Percentiles rank a stretch among this genome's conserved stretches.
phyloP scores from a whole-genome alignment of 768 basidiomycete genomes.

The Panaeolus papilionaceus region DNA sequence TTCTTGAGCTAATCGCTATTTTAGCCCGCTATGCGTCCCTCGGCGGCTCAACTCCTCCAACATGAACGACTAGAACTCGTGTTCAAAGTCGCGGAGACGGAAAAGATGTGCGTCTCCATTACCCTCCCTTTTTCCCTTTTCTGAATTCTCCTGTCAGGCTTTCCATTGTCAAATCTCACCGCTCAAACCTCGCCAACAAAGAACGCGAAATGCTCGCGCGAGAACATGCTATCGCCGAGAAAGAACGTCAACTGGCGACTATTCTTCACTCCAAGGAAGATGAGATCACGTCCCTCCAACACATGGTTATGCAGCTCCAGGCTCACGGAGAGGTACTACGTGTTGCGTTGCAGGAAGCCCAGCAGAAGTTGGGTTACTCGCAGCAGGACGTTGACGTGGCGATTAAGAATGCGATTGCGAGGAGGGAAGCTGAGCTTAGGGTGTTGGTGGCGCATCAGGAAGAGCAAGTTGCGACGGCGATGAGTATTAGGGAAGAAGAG shows the following conservation, averaged over 20 bases:
- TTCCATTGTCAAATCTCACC: conserved; percentile 67
- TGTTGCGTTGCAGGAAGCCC: conserved; percentile 19
- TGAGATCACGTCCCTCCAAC: conserved; percentile 59
- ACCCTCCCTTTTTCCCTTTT: conserved; percentile 2
- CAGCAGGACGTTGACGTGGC: conserved; percentile 49
- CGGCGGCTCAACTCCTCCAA: conserved; percentile 79
- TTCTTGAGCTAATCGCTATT: background rate
- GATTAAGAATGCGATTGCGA: conserved; percentile 62
- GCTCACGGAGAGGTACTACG: conserved; percentile 17
- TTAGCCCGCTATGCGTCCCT: conserved; percentile 88
- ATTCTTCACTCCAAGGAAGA: conserved; percentile 62
- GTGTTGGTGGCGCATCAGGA: conserved; percentile 69
- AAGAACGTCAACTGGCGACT: conserved; percentile 56
- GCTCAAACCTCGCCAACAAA: conserved; percentile 55
- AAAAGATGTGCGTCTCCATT: conserved; percentile 67
- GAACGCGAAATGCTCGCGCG: conserved; percentile 70
- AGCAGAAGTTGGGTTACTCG: conserved; percentile 28
- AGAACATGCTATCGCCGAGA: conserved; percentile 60
- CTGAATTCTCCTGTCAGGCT: conserved; percentile 50
- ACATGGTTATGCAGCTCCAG: conserved; percentile 48
- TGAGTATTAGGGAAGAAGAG: conserved; percentile 72
- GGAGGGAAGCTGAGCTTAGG: conserved; percentile 74
- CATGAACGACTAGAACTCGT: conserved; percentile 79
- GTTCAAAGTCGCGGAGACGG: conserved; percentile 74
- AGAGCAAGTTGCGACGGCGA: conserved; percentile 70